phyloP scores from a whole-genome alignment of 2,329 filamentous ascomycete species.

The Paecilomyces sp. region DNA sequence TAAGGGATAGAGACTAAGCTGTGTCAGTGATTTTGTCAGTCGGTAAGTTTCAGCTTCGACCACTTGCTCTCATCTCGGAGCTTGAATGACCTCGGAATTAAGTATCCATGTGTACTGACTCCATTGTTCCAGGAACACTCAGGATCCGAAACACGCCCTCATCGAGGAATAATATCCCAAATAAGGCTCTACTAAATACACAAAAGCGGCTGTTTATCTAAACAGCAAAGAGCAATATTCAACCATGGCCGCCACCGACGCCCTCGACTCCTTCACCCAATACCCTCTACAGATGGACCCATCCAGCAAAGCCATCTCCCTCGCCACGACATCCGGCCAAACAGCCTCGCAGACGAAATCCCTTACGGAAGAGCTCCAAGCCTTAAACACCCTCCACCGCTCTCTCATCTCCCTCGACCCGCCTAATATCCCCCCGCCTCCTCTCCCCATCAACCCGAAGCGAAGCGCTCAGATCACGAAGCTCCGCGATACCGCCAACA shows the following conservation, averaged over 20 bases:
- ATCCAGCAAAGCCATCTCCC: conserved; percentile 66
- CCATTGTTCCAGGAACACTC: not conserved
- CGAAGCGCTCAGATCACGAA: conserved; percentile 81
- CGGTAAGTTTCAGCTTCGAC: not conserved
- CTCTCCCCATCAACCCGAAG: conserved; percentile 87
- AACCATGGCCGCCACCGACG: conserved; percentile 19
- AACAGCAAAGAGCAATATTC: not conserved
- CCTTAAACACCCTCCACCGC: conserved; percentile 74
- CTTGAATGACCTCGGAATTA: not conserved
- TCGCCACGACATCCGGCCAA: conserved; percentile 39
- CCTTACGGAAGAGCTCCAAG: conserved; percentile 58
- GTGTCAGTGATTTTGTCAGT: not conserved
- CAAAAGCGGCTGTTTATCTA: too few relatives aligned
- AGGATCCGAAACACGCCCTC: not conserved
- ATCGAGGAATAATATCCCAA: not conserved
- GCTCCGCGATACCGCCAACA: conserved; percentile 81
- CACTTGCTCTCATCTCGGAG: not conserved
- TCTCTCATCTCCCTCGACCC: conserved; percentile 57
- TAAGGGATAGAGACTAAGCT: not conserved
- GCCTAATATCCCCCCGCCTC: conserved; percentile 70
- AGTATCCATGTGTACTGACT: not conserved
- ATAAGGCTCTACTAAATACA: not conserved
- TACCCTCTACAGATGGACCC: conserved; percentile 77
- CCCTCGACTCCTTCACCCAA: conserved; percentile 58
- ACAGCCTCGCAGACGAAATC: conserved; percentile 38